A percentile compares a stretch with the other conserved stretches of the same genome.
These are phyloP conservation scores for Corchorus capsularis DNA, from an alignment of 345 rosid species.

Conservation along the genomic window DNA sequence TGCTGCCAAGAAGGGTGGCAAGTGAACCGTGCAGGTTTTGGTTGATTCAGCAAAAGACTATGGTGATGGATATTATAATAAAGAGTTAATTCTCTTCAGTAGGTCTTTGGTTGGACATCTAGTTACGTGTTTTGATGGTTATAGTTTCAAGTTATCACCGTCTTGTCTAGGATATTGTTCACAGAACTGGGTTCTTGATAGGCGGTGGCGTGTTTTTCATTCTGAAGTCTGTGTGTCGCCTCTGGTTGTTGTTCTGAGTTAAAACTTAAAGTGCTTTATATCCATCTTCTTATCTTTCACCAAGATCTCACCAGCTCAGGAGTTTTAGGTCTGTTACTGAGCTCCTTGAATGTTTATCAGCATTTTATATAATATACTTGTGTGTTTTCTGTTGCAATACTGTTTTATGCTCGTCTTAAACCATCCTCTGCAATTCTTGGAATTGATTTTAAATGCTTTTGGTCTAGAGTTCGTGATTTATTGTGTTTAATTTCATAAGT, in stretches of 20 bases:
- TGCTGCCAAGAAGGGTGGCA: slow-evolving; percentile 62
- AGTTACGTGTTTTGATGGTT: slow-evolving; percentile 12
- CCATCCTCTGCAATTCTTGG: too few relatives aligned
- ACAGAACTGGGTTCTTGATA: slow-evolving; percentile 55
- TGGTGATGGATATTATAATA: slow-evolving; percentile 11
- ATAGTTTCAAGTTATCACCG: slow-evolving; percentile 7
- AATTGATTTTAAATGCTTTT: too few relatives aligned
- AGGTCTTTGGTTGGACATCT: neutral
- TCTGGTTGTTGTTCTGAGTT: neutral
- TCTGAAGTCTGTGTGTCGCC: neutral
- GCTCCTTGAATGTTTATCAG: slow-evolving; percentile 7
- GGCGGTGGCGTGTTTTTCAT: slow-evolving; percentile 40
- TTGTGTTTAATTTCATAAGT: too few relatives aligned
- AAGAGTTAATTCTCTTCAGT: slow-evolving; percentile 19
- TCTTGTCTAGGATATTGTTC: slow-evolving; percentile 28
- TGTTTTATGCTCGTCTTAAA: too few relatives aligned
- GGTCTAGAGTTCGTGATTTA: too few relatives aligned
- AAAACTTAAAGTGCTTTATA: neutral
- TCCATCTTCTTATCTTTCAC: neutral
- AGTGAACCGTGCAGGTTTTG: slow-evolving; percentile 48
- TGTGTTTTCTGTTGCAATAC: neutral
- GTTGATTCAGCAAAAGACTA: neutral
- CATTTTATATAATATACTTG: neutral
- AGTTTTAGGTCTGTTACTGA: slow-evolving; percentile 18
- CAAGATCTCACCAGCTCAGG: slow-evolving; percentile 4